These are phyloP conservation scores for Pseudogymnoascus sp. DNA, from an alignment of 2,329 filamentous ascomycete genomes.

Conservation along the genomic window DNA sequence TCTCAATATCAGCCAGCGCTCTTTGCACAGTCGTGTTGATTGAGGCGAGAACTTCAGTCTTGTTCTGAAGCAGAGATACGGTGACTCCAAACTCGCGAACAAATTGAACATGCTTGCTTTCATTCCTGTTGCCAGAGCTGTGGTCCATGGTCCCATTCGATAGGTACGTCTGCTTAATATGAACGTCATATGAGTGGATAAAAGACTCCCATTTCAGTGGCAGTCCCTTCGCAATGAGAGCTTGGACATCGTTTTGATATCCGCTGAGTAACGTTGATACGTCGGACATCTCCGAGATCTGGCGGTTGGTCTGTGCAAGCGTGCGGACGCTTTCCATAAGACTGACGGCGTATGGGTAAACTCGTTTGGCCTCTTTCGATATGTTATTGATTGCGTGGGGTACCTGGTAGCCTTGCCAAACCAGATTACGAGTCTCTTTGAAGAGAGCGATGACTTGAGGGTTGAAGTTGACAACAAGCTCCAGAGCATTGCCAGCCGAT, in stretches of 20 bases:
- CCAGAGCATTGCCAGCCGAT: slow-evolving; percentile 80
- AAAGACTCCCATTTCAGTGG: slow-evolving; percentile 96
- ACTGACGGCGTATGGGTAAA: slow-evolving; percentile 96
- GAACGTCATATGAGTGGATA: slow-evolving; percentile 90
- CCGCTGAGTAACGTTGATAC: slow-evolving; percentile 82
- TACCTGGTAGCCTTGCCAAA: slow-evolving; percentile 90
- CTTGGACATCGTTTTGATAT: slow-evolving; percentile 84
- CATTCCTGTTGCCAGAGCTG: slow-evolving; percentile 44
- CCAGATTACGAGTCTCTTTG: slow-evolving; percentile 93
- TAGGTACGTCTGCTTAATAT: slow-evolving; percentile 55
- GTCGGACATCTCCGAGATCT: slow-evolving; percentile 77
- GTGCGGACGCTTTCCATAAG: slow-evolving; percentile 98
- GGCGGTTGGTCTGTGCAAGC: slow-evolving; percentile 76
- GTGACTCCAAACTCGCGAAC: slow-evolving; percentile 86
- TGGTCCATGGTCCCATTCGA: slow-evolving; percentile 52
- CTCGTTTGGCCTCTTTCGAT: slow-evolving; percentile 96
- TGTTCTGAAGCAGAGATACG: slow-evolving; percentile 79
- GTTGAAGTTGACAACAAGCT: slow-evolving; percentile 93
- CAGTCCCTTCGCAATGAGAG: slow-evolving; percentile 75
- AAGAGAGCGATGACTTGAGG: slow-evolving; percentile 94
- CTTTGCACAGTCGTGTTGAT: slow-evolving; percentile 79
- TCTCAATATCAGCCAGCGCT: slow-evolving; percentile 72
- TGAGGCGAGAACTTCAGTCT: slow-evolving; percentile 68
- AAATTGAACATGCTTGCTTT: slow-evolving; percentile 94
- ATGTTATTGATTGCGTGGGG: slow-evolving; percentile 92